Evolutionary conservation across 352 stramenopile genomes (phyloP).

Genomic region (Discostella stelligera): DNA sequence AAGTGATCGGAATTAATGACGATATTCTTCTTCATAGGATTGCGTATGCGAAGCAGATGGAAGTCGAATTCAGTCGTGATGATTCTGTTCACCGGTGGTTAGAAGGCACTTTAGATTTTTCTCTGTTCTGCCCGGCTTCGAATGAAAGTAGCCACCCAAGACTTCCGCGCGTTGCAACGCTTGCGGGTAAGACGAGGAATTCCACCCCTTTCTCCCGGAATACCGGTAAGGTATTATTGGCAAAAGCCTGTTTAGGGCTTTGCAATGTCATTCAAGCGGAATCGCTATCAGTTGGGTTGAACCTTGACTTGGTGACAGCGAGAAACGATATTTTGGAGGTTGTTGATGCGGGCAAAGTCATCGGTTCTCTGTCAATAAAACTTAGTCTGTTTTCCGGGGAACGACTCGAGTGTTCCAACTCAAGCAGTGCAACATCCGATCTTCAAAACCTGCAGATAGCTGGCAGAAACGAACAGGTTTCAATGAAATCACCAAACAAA

Average conservation of each 20-base stretch:
- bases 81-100: constrained; percentile 29
- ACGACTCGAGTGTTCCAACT: background rate
- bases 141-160: constrained; percentile 4
- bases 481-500: constrained; percentile 12
- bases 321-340: constrained; percentile 7
- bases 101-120: constrained; percentile 31
- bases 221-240: constrained; percentile 14
- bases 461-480: constrained; percentile 1
- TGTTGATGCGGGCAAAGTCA: constrained; percentile 14
- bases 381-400: constrained; percentile 18
- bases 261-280: constrained; percentile 32
- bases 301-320: constrained; percentile 27
- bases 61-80: constrained; percentile 29
- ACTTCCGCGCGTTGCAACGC: constrained; percentile 26
- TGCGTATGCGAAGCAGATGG: constrained; percentile 18
- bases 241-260: constrained; percentile 23
- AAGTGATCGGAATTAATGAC: constrained; percentile 5
- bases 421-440: background rate
- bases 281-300: constrained; percentile 1
- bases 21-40: constrained; percentile 20
- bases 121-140: constrained; percentile 15
- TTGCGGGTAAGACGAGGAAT: constrained; percentile 8
- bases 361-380: constrained; percentile 23
- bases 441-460: background rate
- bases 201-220: background rate